Evolutionary conservation across 306 rosid genomes (phyloP), one percentile per base, ranked within the genome.

Genomic region (Mucuna pruriens): DNA sequence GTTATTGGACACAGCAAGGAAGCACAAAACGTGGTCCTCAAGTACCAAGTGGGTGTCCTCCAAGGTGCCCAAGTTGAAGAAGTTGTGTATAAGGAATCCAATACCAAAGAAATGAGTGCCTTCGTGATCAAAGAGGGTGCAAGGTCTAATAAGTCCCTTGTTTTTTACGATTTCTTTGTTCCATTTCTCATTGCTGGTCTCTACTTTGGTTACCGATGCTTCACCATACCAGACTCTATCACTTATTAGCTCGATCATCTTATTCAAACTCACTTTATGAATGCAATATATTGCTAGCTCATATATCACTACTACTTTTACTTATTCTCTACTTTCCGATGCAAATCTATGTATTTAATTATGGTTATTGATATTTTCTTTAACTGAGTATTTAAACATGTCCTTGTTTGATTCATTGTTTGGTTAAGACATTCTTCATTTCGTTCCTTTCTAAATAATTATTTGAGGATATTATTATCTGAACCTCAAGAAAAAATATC

Each of bases 41-140:
- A 88, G 34, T 83, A 83, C 84, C 94, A 88, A 49, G 90, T 90
- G 1, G 92, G 94, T 69, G 89, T 86, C 13, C 80, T 87, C 0
- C 82, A 88, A 73, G 94, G 92, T 78, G 66, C 70, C 87, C 29
- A 23, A 1, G 26, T 86, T 73, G 42, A 79, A 72, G 89, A 85
- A 9, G 38, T 46, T 70, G 49, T 39, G 16, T 26, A 40, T 39
- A 81, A 75, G 45, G 89, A 90, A 38, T 2, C 85, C 7, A 75
- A 69, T 38, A 87, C 15, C 66, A 51, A 79, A 44, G 88, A 90
- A 75, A 90, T 90, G 90, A 87, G 85, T 76, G 92, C 94, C 42
- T 88, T 81, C 29, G 90, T 90, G 1, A 60, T 90, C 62, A 88
- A 85, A 80, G 87, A 85, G 2, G 88, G 84, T 15, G 17, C 36